phyloP scores from a whole-genome alignment of 192 early-diverging fungal genomes.

The Dissophora ornata region DNA sequence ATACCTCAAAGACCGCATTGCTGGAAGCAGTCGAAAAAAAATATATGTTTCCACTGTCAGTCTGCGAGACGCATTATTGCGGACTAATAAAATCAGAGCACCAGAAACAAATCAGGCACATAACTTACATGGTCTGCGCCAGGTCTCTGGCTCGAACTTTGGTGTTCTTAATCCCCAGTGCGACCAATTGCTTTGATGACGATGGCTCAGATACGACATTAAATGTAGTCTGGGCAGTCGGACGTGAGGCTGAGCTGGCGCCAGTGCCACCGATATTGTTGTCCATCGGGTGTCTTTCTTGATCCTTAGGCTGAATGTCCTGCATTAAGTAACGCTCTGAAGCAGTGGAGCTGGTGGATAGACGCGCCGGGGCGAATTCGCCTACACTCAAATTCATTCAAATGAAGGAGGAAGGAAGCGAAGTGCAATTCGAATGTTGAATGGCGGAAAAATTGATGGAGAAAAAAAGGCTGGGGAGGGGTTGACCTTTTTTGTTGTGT shows the following conservation, averaged over 20 bases:
- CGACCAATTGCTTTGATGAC: conserved; percentile 37
- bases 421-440: no score
- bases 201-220: conserved; percentile 41
- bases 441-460: no score
- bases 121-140: conserved; percentile 41
- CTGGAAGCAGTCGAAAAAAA: conserved; percentile 3
- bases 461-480: no score
- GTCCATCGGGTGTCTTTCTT: conserved; percentile 23
- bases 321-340: conserved; percentile 31
- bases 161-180: conserved; percentile 46
- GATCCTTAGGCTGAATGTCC: conserved; percentile 7
- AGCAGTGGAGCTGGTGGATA: conserved; percentile 7
- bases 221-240: conserved; percentile 46
- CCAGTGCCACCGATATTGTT: background rate
- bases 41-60: no score
- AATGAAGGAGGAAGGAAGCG: background rate
- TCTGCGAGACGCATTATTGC: no score
- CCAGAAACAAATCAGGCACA: no score
- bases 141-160: conserved; percentile 40
- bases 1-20: conserved; percentile 47
- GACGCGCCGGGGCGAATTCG: background rate
- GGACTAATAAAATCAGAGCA: no score
- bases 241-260: conserved; percentile 1
- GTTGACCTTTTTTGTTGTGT: no score
- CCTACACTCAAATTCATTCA: background rate